Evolutionary conservation across 495 filamentous ascomycete species (phyloP).

Genomic region (Xylaria flabelliformis): DNA sequence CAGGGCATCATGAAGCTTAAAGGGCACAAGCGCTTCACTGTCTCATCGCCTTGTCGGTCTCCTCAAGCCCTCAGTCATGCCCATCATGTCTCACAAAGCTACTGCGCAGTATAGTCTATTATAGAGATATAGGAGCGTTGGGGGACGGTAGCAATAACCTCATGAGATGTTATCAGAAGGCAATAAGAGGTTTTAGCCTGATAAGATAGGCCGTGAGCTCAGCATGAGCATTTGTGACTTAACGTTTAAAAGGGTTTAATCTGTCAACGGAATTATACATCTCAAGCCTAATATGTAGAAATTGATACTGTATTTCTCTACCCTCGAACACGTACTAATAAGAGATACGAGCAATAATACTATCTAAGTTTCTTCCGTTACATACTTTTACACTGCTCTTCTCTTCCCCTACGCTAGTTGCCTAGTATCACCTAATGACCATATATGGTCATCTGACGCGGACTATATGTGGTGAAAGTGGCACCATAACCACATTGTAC

Average conservation of each 20-base stretch:
- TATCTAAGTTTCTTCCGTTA: not conserved
- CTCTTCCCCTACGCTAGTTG: not conserved
- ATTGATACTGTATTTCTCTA: not conserved
- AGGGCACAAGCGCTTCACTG: not conserved
- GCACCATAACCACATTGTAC: not conserved
- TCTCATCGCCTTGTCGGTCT: not conserved
- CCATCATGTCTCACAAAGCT: not conserved
- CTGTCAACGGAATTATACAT: not conserved
- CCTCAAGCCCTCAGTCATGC: not conserved
- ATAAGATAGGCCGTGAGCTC: not conserved
- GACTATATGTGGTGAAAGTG: slow-evolving; percentile 16
- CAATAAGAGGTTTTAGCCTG: not conserved
- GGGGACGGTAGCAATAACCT: not conserved
- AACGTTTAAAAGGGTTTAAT: not conserved
- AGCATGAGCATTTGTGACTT: not conserved
- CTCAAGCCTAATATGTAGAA: not conserved
- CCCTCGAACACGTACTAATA: not conserved
- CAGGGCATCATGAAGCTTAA: not conserved
- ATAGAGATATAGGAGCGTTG: not conserved
- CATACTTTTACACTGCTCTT: not conserved
- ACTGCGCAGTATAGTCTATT: not conserved
- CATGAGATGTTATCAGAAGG: not conserved
- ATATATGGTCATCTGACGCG: slow-evolving; percentile 18
- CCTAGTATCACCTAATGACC: not conserved
- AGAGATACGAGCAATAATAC: not conserved